Evolutionary conservation across 2,329 filamentous ascomycete genomes (phyloP).

Genomic region (Gaeumannomyces tritici): DNA sequence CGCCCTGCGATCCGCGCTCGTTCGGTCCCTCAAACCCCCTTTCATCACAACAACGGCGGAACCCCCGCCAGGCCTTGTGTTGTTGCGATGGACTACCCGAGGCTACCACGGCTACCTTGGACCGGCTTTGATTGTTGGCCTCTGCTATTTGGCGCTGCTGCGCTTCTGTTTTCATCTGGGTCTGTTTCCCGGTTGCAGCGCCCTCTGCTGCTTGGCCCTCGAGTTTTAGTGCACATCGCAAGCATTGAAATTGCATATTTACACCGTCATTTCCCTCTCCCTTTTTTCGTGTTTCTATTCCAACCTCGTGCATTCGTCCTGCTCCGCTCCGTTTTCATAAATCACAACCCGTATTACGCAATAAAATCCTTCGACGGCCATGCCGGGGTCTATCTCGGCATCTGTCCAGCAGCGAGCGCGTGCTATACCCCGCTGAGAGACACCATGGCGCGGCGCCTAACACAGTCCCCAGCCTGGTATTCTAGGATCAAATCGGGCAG

Average conservation of each 20-base stretch:
- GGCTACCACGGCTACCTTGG: neutral
- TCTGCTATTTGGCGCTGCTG: neutral
- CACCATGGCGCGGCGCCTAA: neutral
- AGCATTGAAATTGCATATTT: neutral
- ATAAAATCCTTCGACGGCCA: neutral
- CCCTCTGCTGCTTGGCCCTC: neutral
- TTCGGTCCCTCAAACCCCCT: neutral
- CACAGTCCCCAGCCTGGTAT: neutral
- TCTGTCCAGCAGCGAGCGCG: neutral
- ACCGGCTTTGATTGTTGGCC: conserved; percentile 1
- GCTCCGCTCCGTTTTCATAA: neutral
- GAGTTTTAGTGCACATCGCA: neutral
- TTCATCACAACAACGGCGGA: neutral
- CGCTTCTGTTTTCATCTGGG: neutral
- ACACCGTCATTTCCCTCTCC: neutral
- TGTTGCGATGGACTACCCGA: conserved; percentile 4
- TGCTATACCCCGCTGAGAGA: neutral
- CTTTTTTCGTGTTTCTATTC: neutral
- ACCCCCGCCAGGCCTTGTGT: conserved; percentile 4
- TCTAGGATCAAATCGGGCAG: neutral
- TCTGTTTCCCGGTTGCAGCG: neutral
- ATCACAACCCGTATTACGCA: neutral
- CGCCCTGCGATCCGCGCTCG: neutral
- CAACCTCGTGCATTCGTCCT: neutral
- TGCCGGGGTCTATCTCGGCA: neutral